Evolutionary conservation across 352 stramenopile species (phyloP), one percentile per base, ranked within the genome.

Genomic region (Pythium coloratum): DNA sequence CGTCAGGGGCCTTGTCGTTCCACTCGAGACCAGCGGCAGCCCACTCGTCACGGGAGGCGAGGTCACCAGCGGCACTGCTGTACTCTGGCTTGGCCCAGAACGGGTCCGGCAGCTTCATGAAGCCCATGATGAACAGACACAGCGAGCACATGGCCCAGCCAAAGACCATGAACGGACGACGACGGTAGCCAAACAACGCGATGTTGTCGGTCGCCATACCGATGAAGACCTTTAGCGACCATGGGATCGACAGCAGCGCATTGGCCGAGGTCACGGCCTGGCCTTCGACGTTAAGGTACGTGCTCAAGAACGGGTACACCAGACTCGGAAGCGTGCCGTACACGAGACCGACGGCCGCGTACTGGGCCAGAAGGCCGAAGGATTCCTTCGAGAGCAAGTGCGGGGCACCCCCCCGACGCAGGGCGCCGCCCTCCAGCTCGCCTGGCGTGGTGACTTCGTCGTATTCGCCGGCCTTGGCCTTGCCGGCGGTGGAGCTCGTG

Each of bases 221-320:
- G 33, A 77, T 59, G 33, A 81, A 77, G 1, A 76, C 70, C 54
- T 78, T 81, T 58, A 78, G 62, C 34, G 71, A 81, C 74, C 74
- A 81, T 26, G 70, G 68, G 60, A 81, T 70, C 14, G 49, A 59
- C 5, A 77, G 40, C 24, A 80, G 61, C n/a, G 63, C 63, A 5
- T 54, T 67, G 16, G 70, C 73, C 34, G 73, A 72, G 28, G 69
- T 72, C 16, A 64, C 57, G 30, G 64, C 36, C n/a, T 51, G 33
- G 42, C 64, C 70, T 44, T 75, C 66, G 18, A 80, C 62, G 44
- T 73, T 58, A 44, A 76, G 62, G 66, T 77, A 80, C 24, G 32
- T 42, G 3, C 51, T 67, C 30, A 77, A 56, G 70, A 80, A 66
- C 28, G 73, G 66, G 54, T 75, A 76, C 13, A 72, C 68, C 1